Conservation (phyloP, 305 asterid genomes). For the Plantago lanceolata region DNA sequence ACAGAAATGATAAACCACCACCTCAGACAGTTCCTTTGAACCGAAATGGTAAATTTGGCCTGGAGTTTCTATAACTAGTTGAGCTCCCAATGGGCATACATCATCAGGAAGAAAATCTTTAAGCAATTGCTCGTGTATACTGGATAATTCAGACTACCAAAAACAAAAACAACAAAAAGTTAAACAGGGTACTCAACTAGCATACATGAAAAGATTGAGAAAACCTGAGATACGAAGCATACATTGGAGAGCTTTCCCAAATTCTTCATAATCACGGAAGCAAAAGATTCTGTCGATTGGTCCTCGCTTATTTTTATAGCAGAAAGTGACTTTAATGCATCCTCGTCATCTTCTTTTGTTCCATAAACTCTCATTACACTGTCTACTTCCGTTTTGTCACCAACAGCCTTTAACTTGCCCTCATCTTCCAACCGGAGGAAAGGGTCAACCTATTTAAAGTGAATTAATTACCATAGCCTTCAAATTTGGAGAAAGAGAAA, state of each 20-base stretch:
- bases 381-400: conserved; percentile 28
- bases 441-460: conserved; percentile 62
- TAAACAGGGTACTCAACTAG: conserved; percentile 12
- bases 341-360: conserved; percentile 66
- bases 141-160: conserved; percentile 47
- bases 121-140: conserved; percentile 52
- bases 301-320: conserved; percentile 43
- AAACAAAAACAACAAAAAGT: conserved; percentile 21
- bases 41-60: conserved; percentile 36
- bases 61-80: conserved; percentile 39
- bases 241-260: conserved; percentile 47
- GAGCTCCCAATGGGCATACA: conserved; percentile 56
- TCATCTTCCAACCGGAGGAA: conserved; percentile 65
- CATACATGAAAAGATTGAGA: conserved; percentile 6
- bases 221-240: conserved; percentile 21
- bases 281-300: conserved; percentile 55
- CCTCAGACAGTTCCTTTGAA: conserved; percentile 45
- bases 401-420: conserved; percentile 56
- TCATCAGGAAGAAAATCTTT: conserved; percentile 68
- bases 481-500: conserved; percentile 15
- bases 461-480: conserved; percentile 1
- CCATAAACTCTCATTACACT: conserved; percentile 41
- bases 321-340: conserved; percentile 54
- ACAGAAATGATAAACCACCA: conserved; percentile 24
- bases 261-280: conserved; percentile 48